These are phyloP conservation scores for Echinochloa phyllopogon DNA, from an alignment of 176 grass and related monocot genomes.

Conservation along the genomic window DNA sequence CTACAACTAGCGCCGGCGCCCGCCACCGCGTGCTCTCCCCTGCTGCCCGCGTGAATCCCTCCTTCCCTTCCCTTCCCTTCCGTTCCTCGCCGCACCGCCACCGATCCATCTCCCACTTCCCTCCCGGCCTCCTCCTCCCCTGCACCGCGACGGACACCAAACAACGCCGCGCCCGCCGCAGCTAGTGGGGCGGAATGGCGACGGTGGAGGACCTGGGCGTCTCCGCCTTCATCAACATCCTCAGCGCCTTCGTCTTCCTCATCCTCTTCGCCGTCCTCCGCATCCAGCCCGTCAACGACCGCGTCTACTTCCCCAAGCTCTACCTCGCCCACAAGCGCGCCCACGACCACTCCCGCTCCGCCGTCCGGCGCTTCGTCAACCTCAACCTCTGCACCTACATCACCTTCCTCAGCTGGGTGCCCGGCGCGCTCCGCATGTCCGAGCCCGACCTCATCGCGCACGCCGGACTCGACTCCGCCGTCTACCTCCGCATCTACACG, in stretches of 20 bases:
- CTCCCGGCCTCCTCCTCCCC: not conserved
- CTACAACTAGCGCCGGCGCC: not conserved
- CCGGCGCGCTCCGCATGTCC: constrained; percentile 76
- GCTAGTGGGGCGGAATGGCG: constrained; percentile 69
- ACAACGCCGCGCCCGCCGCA: too few species aligned
- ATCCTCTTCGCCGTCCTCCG: constrained; percentile 86
- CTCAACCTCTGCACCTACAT: constrained; percentile 89
- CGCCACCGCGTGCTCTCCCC: not conserved
- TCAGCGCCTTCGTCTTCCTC: constrained; percentile 80
- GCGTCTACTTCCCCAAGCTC: constrained; percentile 97
- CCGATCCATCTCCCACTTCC: not conserved
- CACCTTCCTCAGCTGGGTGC: constrained; percentile 90
- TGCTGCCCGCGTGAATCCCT: too few species aligned
- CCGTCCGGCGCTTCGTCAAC: constrained; percentile 76
- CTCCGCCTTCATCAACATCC: constrained; percentile 95
- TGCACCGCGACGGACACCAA: too few species aligned
- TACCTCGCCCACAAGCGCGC: constrained; percentile 55
- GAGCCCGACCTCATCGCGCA: constrained; percentile 75
- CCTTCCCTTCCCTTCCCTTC: not conserved
- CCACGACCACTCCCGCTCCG: constrained; percentile 32
- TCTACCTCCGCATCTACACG: constrained; percentile 96
- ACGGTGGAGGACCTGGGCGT: constrained; percentile 85
- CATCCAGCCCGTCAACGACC: constrained; percentile 94
- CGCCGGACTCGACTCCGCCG: constrained; percentile 87
- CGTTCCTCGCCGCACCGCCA: not conserved